Conservation (phyloP, 371 early-diverging fungal genomes). For the Capillidium heterosporum region DNA sequence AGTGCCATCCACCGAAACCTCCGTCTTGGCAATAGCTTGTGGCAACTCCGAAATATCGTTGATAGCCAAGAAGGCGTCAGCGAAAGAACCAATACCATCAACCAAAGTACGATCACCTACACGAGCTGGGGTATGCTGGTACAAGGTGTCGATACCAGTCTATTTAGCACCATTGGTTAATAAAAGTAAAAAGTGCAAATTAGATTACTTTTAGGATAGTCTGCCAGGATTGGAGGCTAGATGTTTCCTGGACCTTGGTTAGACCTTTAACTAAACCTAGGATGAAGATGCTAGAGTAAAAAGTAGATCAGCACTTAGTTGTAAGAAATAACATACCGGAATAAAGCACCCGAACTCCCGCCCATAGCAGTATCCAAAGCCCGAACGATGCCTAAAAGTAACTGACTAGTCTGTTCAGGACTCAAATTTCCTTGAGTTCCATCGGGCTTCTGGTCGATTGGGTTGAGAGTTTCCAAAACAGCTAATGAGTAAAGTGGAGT, state of each 20-base stretch:
- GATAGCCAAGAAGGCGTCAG: slow-evolving; percentile 12
- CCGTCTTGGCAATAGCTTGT: too few species aligned
- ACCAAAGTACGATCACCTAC: slow-evolving; percentile 64
- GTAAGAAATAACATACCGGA: slow-evolving; percentile 18
- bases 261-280: background rate
- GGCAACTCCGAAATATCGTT: too few species aligned
- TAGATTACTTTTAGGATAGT: background rate
- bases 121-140: slow-evolving; percentile 48
- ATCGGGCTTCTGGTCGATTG: too few species aligned
- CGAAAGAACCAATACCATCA: slow-evolving; percentile 54
- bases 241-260: too few species aligned
- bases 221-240: background rate
- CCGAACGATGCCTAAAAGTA: slow-evolving; percentile 21
- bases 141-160: slow-evolving; percentile 18
- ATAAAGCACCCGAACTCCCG: slow-evolving; percentile 58
- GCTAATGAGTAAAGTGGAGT: slow-evolving; percentile 48
- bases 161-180: background rate
- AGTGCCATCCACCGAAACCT: too few species aligned
- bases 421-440: too few species aligned
- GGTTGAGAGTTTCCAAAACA: slow-evolving; percentile 7
- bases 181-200: background rate
- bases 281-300: background rate
- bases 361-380: slow-evolving; percentile 53
- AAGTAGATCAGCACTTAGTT: too few species aligned
- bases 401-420: too few species aligned